Evolutionary conservation across 768 basidiomycete genomes (phyloP).

Genomic region (Auricularia auricula-judae): DNA sequence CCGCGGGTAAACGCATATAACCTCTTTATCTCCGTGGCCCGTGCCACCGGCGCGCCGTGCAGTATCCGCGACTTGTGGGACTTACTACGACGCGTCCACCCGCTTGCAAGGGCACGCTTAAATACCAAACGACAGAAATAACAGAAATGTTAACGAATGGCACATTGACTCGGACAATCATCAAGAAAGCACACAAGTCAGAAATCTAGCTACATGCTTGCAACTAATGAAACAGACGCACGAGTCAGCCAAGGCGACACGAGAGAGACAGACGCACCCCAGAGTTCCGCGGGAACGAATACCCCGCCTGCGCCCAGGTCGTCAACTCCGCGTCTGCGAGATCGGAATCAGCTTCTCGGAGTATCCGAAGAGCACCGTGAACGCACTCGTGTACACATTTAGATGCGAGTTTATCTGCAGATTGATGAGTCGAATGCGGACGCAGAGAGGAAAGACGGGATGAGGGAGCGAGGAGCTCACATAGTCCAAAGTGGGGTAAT

Average conservation of each 20-base stretch:
- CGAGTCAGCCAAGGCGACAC: background rate
- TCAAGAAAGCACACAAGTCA: too few species aligned
- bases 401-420: conserved; percentile 52
- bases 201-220: too few species aligned
- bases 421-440: background rate
- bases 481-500: conserved; percentile 73
- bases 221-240: background rate
- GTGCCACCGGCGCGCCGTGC: too few species aligned
- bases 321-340: conserved; percentile 16
- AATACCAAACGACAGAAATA: too few species aligned
- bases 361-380: background rate
- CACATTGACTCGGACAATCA: too few species aligned
- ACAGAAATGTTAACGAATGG: too few species aligned
- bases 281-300: conserved; percentile 21
- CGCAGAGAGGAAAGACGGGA: background rate
- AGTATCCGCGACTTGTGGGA: too few species aligned
- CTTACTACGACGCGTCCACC: too few species aligned
- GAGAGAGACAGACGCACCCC: background rate
- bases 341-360: background rate
- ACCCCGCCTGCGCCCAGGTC: conserved; percentile 21
- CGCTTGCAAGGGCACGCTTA: too few species aligned
- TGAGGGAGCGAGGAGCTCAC: conserved; percentile 5
- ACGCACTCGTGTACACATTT: conserved; percentile 35
- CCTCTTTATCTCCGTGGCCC: too few species aligned
- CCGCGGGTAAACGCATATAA: too few species aligned